Conservation (phyloP, 1,284 basidiomycete species). For the Rhodotorula sp. region DNA sequence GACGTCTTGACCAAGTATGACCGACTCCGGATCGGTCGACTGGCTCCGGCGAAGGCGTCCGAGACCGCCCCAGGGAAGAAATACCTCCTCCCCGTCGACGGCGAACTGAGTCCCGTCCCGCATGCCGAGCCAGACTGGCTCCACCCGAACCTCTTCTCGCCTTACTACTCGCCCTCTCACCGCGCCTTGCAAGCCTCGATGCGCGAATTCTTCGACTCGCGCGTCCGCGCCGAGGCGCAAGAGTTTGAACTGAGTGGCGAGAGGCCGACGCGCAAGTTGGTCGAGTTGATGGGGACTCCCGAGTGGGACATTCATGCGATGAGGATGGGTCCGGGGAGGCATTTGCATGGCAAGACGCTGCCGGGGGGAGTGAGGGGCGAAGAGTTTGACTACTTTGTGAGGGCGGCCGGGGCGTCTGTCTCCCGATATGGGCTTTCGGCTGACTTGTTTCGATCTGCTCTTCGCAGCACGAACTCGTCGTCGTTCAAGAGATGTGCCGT, state of each 20-base stretch:
- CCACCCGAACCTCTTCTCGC: conserved; percentile 63
- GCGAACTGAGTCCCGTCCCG: conserved; percentile 61
- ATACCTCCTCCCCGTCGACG: conserved; percentile 49
- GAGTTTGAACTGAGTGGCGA: conserved; percentile 44
- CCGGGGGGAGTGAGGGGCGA: conserved; percentile 80
- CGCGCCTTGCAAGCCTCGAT: conserved; percentile 49
- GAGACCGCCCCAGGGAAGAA: background rate
- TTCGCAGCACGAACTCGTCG: conserved; percentile 62
- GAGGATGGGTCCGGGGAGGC: conserved; percentile 73
- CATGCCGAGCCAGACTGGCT: conserved; percentile 85
- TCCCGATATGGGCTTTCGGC: background rate
- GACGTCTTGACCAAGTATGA: conserved; percentile 65
- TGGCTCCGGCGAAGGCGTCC: conserved; percentile 53
- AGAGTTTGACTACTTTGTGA: conserved; percentile 75
- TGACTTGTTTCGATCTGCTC: background rate
- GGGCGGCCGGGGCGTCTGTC: background rate
- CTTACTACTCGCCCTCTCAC: conserved; percentile 69
- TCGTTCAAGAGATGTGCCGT: conserved; percentile 80
- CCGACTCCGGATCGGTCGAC: conserved; percentile 45
- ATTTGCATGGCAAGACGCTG: conserved; percentile 64
- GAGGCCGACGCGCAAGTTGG: conserved; percentile 46
- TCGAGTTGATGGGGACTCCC: conserved; percentile 47
- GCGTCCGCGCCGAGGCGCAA: conserved; percentile 44
- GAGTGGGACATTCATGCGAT: conserved; percentile 44
- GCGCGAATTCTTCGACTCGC: conserved; percentile 44